Percentiles rank a stretch among this genome's conserved stretches.
These are phyloP conservation scores for Coemansia asiatica DNA, from an alignment of 192 early-diverging fungal species.

Conservation along the genomic window DNA sequence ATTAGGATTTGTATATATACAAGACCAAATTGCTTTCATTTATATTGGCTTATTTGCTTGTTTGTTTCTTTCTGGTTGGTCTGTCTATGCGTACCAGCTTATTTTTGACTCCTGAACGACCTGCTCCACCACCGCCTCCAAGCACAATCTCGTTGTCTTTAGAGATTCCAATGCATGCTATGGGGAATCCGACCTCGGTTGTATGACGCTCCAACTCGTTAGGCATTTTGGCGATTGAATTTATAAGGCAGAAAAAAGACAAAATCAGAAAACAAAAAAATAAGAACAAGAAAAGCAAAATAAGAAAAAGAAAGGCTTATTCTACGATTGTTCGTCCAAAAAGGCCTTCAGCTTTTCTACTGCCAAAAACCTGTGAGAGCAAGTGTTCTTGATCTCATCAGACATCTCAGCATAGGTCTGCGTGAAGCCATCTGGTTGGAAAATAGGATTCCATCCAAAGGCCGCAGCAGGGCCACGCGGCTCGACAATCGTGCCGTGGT, in stretches of 20 bases:
- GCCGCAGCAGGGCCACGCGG: constrained; percentile 74
- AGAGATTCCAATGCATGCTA: constrained; percentile 63
- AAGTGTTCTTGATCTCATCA: constrained; percentile 79
- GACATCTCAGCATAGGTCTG: constrained; percentile 88
- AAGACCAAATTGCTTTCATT: too few relatives aligned
- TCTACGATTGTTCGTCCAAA: constrained; percentile 16
- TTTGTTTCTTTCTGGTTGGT: not conserved
- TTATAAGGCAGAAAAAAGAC: not conserved
- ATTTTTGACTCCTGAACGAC: constrained; percentile 82
- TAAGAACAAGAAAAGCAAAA: not conserved
- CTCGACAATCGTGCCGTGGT: constrained; percentile 81
- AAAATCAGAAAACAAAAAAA: not conserved
- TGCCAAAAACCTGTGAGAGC: constrained; percentile 84
- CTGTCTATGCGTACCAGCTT: constrained; percentile 74
- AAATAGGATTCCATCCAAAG: constrained; percentile 98
- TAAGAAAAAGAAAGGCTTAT: constrained; percentile 1
- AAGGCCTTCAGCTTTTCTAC: constrained; percentile 67
- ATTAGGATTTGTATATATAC: too few relatives aligned
- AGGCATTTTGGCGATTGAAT: constrained; percentile 27
- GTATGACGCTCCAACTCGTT: constrained; percentile 19
- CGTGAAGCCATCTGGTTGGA: constrained; percentile 76
- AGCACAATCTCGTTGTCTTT: constrained; percentile 61
- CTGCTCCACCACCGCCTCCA: constrained; percentile 85
- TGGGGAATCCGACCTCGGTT: constrained; percentile 59
- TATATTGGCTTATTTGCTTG: too few relatives aligned